Conservation (phyloP, 2,329 filamentous ascomycete species). For the Beauveria sp. region DNA sequence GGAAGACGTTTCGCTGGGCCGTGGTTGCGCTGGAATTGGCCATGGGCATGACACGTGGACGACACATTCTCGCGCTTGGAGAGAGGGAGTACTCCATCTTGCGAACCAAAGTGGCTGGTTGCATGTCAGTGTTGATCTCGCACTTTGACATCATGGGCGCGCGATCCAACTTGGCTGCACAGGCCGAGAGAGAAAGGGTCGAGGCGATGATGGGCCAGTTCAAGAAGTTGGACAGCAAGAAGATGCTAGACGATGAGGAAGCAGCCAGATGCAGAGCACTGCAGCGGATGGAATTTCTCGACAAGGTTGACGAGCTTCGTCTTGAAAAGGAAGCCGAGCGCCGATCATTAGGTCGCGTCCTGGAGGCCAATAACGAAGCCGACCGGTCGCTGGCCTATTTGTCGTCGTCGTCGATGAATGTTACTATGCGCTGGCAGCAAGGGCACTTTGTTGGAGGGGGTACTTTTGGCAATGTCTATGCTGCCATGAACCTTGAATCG, state of each 20-base stretch:
- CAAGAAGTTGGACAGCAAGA: constrained; percentile 69
- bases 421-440: constrained; percentile 95
- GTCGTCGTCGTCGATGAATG: constrained; percentile 88
- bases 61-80: constrained; percentile 84
- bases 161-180: constrained; percentile 82
- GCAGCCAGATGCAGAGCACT: constrained; percentile 66
- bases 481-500: constrained; percentile 92
- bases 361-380: constrained; percentile 92
- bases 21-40: constrained; percentile 92
- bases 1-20: constrained; percentile 95
- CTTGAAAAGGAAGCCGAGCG: constrained; percentile 76
- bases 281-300: constrained; percentile 65
- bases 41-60: constrained; percentile 92
- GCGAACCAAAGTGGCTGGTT: constrained; percentile 84
- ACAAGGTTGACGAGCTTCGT: constrained; percentile 68
- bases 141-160: constrained; percentile 99
- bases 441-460: constrained; percentile 97
- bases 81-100: constrained; percentile 80
- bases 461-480: constrained; percentile 95
- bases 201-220: constrained; percentile 73
- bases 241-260: constrained; percentile 72
- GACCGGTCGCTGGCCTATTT: constrained; percentile 91
- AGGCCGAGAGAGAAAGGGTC: constrained; percentile 83
- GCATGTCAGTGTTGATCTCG: constrained; percentile 94
- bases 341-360: constrained; percentile 78